phyloP scores from a whole-genome alignment of 306 rosid species.

The Vachellia pachyceras region DNA sequence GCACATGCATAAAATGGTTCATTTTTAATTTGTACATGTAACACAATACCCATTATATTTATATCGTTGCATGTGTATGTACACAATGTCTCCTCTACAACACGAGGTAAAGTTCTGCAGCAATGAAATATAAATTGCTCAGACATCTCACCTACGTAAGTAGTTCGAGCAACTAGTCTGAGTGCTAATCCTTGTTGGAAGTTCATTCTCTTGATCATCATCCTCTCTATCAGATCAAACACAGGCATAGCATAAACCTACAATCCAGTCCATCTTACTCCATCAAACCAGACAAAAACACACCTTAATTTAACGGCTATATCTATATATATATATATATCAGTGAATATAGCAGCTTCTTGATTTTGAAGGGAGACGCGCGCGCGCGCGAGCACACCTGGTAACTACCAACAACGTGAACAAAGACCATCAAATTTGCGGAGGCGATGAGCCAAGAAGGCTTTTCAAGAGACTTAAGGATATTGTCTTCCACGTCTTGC shows the following conservation, averaged over 20 bases:
- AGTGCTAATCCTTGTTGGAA: conserved; percentile 72
- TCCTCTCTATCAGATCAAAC: conserved; percentile 75
- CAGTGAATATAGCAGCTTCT: background rate
- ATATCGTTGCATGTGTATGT: background rate
- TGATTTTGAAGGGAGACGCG: conserved; percentile 37
- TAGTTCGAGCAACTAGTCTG: conserved; percentile 75
- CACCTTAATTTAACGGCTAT: background rate
- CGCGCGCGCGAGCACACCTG: no score
- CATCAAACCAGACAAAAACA: background rate
- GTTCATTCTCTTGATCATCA: conserved; percentile 59
- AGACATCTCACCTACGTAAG: conserved; percentile 69
- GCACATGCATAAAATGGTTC: background rate
- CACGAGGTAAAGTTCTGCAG: background rate
- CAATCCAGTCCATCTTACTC: conserved; percentile 31
- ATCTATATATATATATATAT: no score
- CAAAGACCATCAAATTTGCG: conserved; percentile 79
- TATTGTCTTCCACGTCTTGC: conserved; percentile 65
- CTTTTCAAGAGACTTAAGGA: conserved; percentile 55
- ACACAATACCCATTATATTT: background rate
- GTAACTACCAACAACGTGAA: conserved; percentile 95
- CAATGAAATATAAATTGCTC: conserved; percentile 23
- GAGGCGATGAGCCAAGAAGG: conserved; percentile 74
- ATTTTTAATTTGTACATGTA: background rate
- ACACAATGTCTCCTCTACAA: background rate
- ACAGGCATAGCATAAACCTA: conserved; percentile 95